A percentile compares a stretch with the other conserved stretches of the same genome.
Conservation (phyloP, 2,329 filamentous ascomycete genomes). For the Hypoxylon sp. region DNA sequence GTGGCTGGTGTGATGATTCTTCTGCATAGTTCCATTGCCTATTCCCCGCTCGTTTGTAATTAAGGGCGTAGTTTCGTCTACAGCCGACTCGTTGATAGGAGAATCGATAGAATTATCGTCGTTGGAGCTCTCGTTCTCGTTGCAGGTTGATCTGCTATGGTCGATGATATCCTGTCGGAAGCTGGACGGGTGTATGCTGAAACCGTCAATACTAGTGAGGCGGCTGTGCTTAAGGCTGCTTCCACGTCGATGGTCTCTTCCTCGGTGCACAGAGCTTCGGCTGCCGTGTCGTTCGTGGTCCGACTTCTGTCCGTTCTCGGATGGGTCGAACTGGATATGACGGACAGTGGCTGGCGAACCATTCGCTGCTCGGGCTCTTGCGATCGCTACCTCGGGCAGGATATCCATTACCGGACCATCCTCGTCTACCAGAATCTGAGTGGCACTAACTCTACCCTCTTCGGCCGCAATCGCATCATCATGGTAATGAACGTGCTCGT, state of each 20-base stretch:
- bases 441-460: slow-evolving; percentile 62
- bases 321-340: slow-evolving; percentile 56
- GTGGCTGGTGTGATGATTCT: slow-evolving; percentile 46
- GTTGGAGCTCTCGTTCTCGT: slow-evolving; percentile 64
- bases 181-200: slow-evolving; percentile 88
- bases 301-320: slow-evolving; percentile 48
- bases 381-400: slow-evolving; percentile 71
- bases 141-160: slow-evolving; percentile 73
- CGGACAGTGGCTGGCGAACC: slow-evolving; percentile 53
- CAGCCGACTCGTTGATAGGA: slow-evolving; percentile 46
- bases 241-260: slow-evolving; percentile 60
- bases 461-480: slow-evolving; percentile 59
- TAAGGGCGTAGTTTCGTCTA: slow-evolving; percentile 57
- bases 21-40: slow-evolving; percentile 48
- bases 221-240: slow-evolving; percentile 66
- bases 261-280: slow-evolving; percentile 52
- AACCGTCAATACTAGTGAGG: slow-evolving; percentile 74
- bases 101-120: slow-evolving; percentile 61
- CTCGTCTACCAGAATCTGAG: slow-evolving; percentile 61
- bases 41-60: slow-evolving; percentile 46
- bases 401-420: slow-evolving; percentile 70
- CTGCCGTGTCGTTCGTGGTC: slow-evolving; percentile 40
- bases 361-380: slow-evolving; percentile 55
- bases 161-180: slow-evolving; percentile 94
- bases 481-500: slow-evolving; percentile 58